These are phyloP conservation scores for Solanum corneliomulleri DNA, from an alignment of 257 asterid genomes.

Conservation along the genomic window DNA sequence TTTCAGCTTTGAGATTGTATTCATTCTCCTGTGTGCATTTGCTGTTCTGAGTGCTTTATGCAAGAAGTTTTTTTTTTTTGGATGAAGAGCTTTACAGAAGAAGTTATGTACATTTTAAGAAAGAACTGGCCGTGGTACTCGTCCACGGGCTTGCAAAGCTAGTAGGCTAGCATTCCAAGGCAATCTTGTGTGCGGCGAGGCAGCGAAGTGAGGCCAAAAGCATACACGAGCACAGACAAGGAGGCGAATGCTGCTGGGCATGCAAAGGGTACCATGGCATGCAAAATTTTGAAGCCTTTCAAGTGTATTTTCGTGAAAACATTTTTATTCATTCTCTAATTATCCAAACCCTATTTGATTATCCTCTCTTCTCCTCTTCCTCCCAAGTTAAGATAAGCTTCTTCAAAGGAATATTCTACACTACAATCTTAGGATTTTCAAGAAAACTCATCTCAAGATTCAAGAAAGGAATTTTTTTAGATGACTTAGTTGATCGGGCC, in stretches of 20 bases:
- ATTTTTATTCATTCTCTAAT: background rate
- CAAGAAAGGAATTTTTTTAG: background rate
- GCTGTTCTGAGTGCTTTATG: background rate
- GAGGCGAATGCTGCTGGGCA: background rate
- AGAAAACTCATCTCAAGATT: background rate
- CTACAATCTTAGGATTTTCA: background rate
- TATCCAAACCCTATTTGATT: background rate
- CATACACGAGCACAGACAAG: background rate
- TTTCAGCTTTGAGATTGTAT: no score
- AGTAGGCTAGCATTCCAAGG: background rate
- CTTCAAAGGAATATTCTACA: background rate
- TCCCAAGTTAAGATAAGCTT: background rate
- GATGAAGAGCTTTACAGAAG: background rate
- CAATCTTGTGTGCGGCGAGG: background rate
- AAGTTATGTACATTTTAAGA: background rate
- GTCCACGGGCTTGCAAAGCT: background rate
- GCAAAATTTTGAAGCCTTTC: background rate
- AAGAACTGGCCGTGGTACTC: background rate
- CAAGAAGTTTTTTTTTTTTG: background rate
- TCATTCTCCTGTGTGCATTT: no score
- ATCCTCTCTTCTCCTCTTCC: background rate
- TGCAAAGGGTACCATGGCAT: background rate
- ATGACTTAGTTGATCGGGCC: background rate
- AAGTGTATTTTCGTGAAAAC: background rate
- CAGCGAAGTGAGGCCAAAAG: background rate